These are phyloP conservation scores for Cutaneotrichosporon mucoides DNA, from an alignment of 1,284 basidiomycete species.

Conservation along the genomic window DNA sequence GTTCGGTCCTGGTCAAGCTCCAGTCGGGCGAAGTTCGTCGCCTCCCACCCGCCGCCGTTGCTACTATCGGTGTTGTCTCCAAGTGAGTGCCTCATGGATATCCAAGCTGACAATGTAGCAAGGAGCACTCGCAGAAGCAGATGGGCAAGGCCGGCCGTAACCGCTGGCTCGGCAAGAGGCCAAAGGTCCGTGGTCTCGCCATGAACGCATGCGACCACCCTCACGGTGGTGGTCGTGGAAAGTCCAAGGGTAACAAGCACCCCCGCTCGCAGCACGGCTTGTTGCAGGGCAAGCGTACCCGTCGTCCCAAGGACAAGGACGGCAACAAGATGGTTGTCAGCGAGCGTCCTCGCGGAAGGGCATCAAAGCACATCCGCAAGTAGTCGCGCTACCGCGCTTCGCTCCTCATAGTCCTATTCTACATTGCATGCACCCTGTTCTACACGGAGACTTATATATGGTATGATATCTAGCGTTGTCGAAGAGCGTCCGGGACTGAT, in stretches of 20 bases:
- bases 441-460: conserved; percentile 2
- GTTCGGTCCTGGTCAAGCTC: conserved; percentile 66
- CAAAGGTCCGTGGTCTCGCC: conserved; percentile 90
- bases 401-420: conserved; percentile 3
- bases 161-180: conserved; percentile 82
- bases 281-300: conserved; percentile 86
- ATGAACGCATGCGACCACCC: conserved; percentile 99
- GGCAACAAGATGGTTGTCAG: conserved; percentile 93
- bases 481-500: neutral
- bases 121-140: conserved; percentile 76
- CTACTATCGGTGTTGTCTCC: conserved; percentile 87
- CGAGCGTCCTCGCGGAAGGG: conserved; percentile 76
- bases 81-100: conserved; percentile 54
- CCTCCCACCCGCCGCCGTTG: conserved; percentile 75
- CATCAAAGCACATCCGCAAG: conserved; percentile 9
- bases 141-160: conserved; percentile 89
- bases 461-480: neutral
- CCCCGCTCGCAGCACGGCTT: conserved; percentile 88
- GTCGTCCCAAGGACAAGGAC: conserved; percentile 83
- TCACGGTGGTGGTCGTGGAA: conserved; percentile 94
- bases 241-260: conserved; percentile 92
- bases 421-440: conserved; percentile 23
- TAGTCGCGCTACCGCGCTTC: conserved; percentile 3
- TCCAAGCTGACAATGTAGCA: conserved; percentile 34
- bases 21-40: conserved; percentile 91